Percentiles rank a stretch among this genome's conserved stretches.
phyloP scores from a whole-genome alignment of 306 rosid species.

The Trichosanthes cucumerina region DNA sequence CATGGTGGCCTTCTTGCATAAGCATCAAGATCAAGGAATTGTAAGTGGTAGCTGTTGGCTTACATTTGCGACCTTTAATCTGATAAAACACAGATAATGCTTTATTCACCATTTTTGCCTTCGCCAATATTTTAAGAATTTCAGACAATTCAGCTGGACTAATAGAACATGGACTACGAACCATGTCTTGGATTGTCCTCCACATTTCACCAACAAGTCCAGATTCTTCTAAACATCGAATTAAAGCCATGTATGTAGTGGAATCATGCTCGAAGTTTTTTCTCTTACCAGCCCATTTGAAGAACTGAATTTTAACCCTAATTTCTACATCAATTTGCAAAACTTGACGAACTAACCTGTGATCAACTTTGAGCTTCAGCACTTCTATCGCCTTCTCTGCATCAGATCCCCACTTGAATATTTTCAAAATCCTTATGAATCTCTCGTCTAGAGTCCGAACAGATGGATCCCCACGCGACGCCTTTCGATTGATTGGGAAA shows the following conservation, averaged over 20 bases:
- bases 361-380: conserved; percentile 64
- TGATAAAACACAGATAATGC: conserved; percentile 68
- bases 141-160: conserved; percentile 58
- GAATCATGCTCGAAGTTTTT: conserved; percentile 62
- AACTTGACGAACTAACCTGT: conserved; percentile 69
- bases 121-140: conserved; percentile 60
- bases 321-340: conserved; percentile 69
- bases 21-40: conserved; percentile 69
- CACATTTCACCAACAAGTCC: conserved; percentile 58
- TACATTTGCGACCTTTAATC: conserved; percentile 69
- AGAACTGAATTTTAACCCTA: conserved; percentile 62
- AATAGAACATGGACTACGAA: conserved; percentile 37
- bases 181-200: conserved; percentile 78
- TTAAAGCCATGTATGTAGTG: conserved; percentile 56
- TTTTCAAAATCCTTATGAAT: conserved; percentile 75
- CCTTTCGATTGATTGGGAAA: conserved; percentile 22
- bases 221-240: conserved; percentile 58
- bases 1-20: conserved; percentile 81
- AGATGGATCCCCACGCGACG: conserved; percentile 36
- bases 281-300: conserved; percentile 85
- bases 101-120: conserved; percentile 76
- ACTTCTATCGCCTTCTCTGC: conserved; percentile 94
- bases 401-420: conserved; percentile 93
- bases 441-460: conserved; percentile 68
- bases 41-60: conserved; percentile 48